Conservation (phyloP, 495 filamentous ascomycete genomes). For the Penicillium canariense region DNA sequence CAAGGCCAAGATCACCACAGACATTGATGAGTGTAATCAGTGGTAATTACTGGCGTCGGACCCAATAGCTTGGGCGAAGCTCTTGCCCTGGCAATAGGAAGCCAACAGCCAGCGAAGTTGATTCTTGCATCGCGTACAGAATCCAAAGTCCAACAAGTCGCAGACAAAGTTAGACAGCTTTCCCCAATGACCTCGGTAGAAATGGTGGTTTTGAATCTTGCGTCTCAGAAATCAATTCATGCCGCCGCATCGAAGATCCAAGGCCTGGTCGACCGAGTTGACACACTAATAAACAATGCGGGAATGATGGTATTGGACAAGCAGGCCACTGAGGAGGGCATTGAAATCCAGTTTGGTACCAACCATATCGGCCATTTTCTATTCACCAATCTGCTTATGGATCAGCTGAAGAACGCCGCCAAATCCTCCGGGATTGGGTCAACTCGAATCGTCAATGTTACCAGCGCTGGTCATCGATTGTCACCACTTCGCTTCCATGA, state of each 20-base stretch:
- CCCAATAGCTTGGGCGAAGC: slow-evolving; percentile 52
- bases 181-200: not conserved
- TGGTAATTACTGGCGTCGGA: slow-evolving; percentile 51
- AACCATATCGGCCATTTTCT: slow-evolving; percentile 71
- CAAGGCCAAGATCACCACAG: not conserved
- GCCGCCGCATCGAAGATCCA: slow-evolving; percentile 15
- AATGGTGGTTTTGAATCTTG: slow-evolving; percentile 14
- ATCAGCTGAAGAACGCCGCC: slow-evolving; percentile 53
- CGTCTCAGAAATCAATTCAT: slow-evolving; percentile 18
- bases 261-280: slow-evolving; percentile 8
- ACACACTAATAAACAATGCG: slow-evolving; percentile 58
- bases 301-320: slow-evolving; percentile 59
- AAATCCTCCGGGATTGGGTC: not conserved
- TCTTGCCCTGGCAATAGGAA: slow-evolving; percentile 52
- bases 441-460: slow-evolving; percentile 44
- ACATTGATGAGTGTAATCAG: slow-evolving; percentile 15
- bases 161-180: slow-evolving; percentile 30
- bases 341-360: slow-evolving; percentile 68
- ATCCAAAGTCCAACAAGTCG: slow-evolving; percentile 48
- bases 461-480: slow-evolving; percentile 37
- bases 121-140: slow-evolving; percentile 55
- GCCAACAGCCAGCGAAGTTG: slow-evolving; percentile 47
- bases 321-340: slow-evolving; percentile 56
- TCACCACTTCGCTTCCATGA: slow-evolving; percentile 33
- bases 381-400: slow-evolving; percentile 60